phyloP scores from a whole-genome alignment of 495 filamentous ascomycete genomes.

The Penicillium odoratum region DNA sequence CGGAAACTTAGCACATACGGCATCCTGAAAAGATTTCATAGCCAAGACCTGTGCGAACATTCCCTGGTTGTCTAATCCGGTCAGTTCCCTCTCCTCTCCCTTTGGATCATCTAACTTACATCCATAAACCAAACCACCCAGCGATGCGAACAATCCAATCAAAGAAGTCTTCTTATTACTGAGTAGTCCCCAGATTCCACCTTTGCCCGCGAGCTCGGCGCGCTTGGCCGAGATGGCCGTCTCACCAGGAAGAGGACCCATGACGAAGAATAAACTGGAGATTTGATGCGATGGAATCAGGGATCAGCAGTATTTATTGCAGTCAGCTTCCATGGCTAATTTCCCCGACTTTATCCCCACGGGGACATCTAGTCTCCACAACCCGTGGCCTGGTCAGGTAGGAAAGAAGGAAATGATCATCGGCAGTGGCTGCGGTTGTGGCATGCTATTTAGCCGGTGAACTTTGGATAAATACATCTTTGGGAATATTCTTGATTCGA shows the following conservation, averaged over 20 bases:
- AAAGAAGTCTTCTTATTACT: conserved; percentile 35
- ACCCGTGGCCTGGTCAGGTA: not conserved
- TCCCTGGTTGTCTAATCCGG: conserved; percentile 35
- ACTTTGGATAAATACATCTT: not conserved
- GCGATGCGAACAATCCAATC: conserved; percentile 38
- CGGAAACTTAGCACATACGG: conserved; percentile 13
- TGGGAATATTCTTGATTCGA: too few relatives aligned
- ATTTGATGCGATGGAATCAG: not conserved
- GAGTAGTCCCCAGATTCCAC: conserved; percentile 30
- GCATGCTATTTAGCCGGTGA: not conserved
- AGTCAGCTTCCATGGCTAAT: conserved; percentile 2
- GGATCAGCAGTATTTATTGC: conserved; percentile 20
- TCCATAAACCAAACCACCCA: conserved; percentile 41
- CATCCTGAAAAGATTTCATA: conserved; percentile 31
- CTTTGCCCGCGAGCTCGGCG: conserved; percentile 35
- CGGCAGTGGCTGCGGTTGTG: conserved; percentile 2
- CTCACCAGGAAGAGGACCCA: conserved; percentile 23
- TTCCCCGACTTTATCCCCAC: conserved; percentile 18
- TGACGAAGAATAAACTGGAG: conserved; percentile 1
- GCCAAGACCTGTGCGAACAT: conserved; percentile 42
- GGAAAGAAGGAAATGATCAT: not conserved
- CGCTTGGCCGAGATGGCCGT: conserved; percentile 36
- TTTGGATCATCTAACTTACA: conserved; percentile 23
- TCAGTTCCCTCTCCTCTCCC: not conserved
- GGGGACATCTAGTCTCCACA: conserved; percentile 4